Evolutionary conservation across 106 monocot genomes (phyloP).

Genomic region (Vanilla planifolia): DNA sequence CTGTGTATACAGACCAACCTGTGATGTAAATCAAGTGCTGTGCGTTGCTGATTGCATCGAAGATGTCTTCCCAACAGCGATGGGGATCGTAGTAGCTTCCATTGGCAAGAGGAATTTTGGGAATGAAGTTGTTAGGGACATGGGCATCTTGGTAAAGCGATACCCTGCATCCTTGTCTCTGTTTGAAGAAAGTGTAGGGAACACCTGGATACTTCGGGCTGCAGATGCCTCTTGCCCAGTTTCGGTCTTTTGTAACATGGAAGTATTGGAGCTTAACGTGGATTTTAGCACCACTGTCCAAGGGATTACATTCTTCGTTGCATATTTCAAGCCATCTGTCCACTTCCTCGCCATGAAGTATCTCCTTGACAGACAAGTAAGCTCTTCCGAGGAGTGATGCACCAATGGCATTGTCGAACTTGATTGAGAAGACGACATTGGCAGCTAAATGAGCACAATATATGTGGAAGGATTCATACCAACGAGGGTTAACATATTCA

Average conservation of each 20-base stretch:
- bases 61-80: conserved; percentile 25
- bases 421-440: conserved; percentile 23
- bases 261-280: conserved; percentile 26
- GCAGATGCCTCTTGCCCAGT: conserved; percentile 13
- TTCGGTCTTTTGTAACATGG: conserved; percentile 18
- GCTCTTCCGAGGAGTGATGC: conserved; percentile 24
- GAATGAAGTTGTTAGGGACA: conserved; percentile 22
- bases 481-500: conserved; percentile 19
- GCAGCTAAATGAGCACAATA: conserved; percentile 22
- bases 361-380: conserved; percentile 13
- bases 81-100: conserved; percentile 18
- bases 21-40: conserved; percentile 26
- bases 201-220: conserved; percentile 22
- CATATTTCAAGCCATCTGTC: conserved; percentile 29
- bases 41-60: conserved; percentile 23
- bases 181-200: conserved; percentile 21
- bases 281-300: conserved; percentile 14
- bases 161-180: conserved; percentile 21
- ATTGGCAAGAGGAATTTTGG: conserved; percentile 22
- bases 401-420: conserved; percentile 17
- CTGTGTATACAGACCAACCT: conserved; percentile 26
- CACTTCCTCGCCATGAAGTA: conserved; percentile 17
- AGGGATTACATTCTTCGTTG: conserved; percentile 13
- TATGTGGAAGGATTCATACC: conserved; percentile 29
- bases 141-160: conserved; percentile 20